These are phyloP conservation scores for Entoloma clypeatum DNA, from an alignment of 1,284 basidiomycete species.

Conservation along the genomic window DNA sequence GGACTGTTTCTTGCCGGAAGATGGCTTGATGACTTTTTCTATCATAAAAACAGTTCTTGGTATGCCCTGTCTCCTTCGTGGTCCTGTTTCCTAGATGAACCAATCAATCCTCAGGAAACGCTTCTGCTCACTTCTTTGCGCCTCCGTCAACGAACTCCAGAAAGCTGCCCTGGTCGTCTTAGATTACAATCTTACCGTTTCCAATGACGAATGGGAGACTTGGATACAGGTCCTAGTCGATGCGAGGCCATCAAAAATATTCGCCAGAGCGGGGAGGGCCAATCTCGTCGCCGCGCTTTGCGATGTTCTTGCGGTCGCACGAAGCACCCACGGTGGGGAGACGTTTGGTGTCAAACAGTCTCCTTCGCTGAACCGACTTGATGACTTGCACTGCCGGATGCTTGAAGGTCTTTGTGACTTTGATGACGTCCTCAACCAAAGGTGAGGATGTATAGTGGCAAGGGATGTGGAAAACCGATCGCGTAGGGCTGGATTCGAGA, in stretches of 20 bases:
- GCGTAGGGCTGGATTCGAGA: no score
- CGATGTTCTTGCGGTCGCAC: no score
- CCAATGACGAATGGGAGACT: constrained; percentile 19
- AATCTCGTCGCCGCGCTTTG: no score
- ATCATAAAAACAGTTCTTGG: constrained; percentile 31
- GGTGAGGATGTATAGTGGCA: no score
- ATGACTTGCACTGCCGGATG: no score
- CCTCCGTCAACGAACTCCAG: constrained; percentile 19
- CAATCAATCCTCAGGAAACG: constrained; percentile 17
- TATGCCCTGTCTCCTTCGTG: constrained; percentile 17
- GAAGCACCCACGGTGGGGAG: no score
- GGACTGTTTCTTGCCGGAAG: constrained; percentile 54
- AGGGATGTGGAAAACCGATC: no score
- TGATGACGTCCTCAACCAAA: no score
- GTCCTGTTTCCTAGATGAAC: neutral
- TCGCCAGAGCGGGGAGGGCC: no score
- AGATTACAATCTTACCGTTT: constrained; percentile 23
- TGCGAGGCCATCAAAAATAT: neutral
- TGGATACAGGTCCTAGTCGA: constrained; percentile 19
- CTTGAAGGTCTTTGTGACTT: no score
- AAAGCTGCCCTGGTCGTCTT: constrained; percentile 22
- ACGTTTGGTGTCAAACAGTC: no score
- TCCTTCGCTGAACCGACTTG: no score
- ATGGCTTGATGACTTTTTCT: constrained; percentile 49
- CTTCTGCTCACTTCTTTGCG: constrained; percentile 16